Base-by-base conservation (phyloP, 352 stramenopile genomes). In the Thalassiosira hispida region DNA sequence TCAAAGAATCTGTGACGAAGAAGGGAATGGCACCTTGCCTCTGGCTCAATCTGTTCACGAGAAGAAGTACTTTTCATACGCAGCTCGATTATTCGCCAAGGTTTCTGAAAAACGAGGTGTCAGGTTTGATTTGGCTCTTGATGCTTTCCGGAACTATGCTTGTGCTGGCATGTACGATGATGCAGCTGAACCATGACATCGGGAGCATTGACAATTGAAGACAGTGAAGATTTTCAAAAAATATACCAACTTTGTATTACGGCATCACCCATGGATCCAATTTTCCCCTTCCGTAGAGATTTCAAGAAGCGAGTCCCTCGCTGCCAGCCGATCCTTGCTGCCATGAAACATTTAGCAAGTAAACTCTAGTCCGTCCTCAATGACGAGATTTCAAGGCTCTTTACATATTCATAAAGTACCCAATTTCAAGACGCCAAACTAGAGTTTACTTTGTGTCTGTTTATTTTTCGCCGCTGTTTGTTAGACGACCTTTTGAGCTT, bases 61-160 rank as follows among this genome's bases (percentile, higher is more conserved):
- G 56, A 53, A 63, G n/a, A 77, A 84, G 14, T 77, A 84, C 49
- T 81, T 84, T 49, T 60, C 46, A 22, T 84, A 84, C 65, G 77
- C 77, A 18, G 71, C 23, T 31, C 72, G 47, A n/a, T 27, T 83
- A 18, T 79, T 77, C 49, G 64, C 31, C 2, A 73, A 69, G 20
- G 40, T 40, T 25, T 53, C 27, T 35, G 27, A 65, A 6, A 22
- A 42, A 16, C n/a, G 29, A 20, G 31, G 20, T 40, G 29, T 29
- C 9, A 38, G 8, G 8, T 55, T 68, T 22, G 35, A 40, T 38
- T 42, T 76, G 31, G 47, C 51, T 9, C 12, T 73, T 4, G 49
- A 62, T 44, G 31, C 46, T 27, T 73, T 73, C 16, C 29, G 63
- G 6, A 73, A 73, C 22, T 63, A 44, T 55, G 8, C n/a, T 20